phyloP scores from a whole-genome alignment of 1,284 basidiomycete species.

The Somion occarium region DNA sequence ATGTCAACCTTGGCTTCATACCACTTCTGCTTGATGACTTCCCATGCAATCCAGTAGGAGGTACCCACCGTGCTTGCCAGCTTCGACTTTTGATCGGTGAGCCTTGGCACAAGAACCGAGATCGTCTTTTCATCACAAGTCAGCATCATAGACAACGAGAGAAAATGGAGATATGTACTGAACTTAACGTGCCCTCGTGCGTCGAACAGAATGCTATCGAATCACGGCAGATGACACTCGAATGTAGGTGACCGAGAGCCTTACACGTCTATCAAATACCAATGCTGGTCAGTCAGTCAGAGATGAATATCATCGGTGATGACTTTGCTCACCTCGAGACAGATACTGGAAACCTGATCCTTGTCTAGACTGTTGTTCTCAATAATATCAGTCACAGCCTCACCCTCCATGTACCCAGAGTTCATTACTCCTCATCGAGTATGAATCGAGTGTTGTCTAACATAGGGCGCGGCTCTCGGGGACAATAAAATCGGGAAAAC shows the following conservation, averaged over 20 bases:
- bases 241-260: conserved; percentile 89
- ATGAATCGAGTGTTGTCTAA: too few species aligned
- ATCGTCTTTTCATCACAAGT: conserved; percentile 58
- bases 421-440: conserved; percentile 86
- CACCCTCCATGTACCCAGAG: conserved; percentile 99
- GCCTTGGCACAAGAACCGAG: conserved; percentile 98
- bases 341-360: conserved; percentile 95
- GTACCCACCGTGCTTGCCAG: conserved; percentile 99
- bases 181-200: conserved; percentile 94
- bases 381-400: conserved; percentile 95
- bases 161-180: conserved; percentile 52
- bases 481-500: too few species aligned
- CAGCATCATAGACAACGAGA: background rate
- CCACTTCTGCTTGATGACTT: conserved; percentile 99
- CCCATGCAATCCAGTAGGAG: conserved; percentile 99
- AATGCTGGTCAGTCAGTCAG: background rate
- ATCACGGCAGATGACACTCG: conserved; percentile 95
- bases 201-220: conserved; percentile 94
- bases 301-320: background rate
- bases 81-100: conserved; percentile 97
- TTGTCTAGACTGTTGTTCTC: conserved; percentile 97
- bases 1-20: conserved; percentile 99
- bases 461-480: too few species aligned
- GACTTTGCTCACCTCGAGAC: conserved; percentile 67
- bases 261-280: conserved; percentile 75